Conservation (phyloP, 305 asterid species). For the Ajuga reptans region DNA sequence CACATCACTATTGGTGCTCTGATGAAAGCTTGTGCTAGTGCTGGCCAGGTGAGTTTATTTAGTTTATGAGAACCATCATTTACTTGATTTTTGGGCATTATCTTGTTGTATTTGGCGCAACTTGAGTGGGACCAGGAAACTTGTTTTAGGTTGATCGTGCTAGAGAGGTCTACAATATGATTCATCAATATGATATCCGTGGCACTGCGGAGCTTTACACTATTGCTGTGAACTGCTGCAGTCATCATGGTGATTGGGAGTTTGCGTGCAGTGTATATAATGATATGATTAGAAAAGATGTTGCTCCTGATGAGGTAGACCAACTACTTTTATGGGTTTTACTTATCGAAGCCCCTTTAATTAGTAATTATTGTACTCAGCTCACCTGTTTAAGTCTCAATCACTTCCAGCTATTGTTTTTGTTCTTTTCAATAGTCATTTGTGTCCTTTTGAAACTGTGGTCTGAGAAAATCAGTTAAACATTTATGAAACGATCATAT, state of each 20-base stretch:
- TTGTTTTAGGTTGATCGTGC: conserved; percentile 67
- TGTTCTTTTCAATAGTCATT: neutral
- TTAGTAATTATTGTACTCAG: neutral
- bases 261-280: conserved; percentile 69
- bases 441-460: neutral
- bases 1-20: conserved; percentile 89
- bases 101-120: conserved; percentile 9
- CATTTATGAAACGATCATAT: neutral
- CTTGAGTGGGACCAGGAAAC: conserved; percentile 11
- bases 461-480: neutral
- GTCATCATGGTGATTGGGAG: conserved; percentile 89
- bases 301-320: conserved; percentile 88
- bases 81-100: conserved; percentile 8
- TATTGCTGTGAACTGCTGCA: conserved; percentile 91
- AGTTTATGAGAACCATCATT: conserved; percentile 14
- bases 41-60: conserved; percentile 61
- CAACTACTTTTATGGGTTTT: conserved; percentile 6
- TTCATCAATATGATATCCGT: conserved; percentile 60
- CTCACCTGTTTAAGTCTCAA: neutral
- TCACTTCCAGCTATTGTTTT: neutral
- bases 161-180: conserved; percentile 78
- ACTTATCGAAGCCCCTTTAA: conserved; percentile 12
- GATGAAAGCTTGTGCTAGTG: conserved; percentile 85
- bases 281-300: conserved; percentile 78
- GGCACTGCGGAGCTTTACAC: conserved; percentile 96